A percentile compares a stretch with the other conserved stretches of the same genome.
Evolutionary conservation across 768 basidiomycete genomes (phyloP).

Genomic region (Panaeolus cyanescens): DNA sequence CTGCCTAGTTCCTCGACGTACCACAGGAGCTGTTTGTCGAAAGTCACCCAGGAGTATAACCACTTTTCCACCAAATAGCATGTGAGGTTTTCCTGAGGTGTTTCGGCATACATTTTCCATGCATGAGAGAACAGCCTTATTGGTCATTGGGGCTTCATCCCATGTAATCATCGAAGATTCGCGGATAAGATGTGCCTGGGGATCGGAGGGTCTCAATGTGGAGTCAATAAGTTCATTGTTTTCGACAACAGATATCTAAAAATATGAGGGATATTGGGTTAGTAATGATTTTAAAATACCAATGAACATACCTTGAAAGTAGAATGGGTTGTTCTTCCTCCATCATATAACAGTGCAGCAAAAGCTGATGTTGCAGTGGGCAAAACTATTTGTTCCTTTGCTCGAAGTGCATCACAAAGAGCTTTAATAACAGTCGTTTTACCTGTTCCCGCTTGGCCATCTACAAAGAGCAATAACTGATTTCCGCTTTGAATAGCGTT

Average conservation of each 20-base stretch:
- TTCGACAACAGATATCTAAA: constrained; percentile 34
- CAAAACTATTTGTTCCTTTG: constrained; percentile 27
- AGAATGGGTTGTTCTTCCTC: constrained; percentile 38
- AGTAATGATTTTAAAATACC: not conserved
- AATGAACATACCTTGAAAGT: constrained; percentile 32
- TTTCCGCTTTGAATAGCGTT: constrained; percentile 1
- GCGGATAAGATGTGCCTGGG: constrained; percentile 32
- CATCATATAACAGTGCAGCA: constrained; percentile 39
- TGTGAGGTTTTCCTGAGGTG: constrained; percentile 24
- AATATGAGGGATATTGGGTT: too few relatives aligned
- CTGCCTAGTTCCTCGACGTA: constrained; percentile 24
- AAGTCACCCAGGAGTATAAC: constrained; percentile 41
- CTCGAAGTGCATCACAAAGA: constrained; percentile 31
- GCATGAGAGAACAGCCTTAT: constrained; percentile 31
- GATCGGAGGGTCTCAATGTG: constrained; percentile 22
- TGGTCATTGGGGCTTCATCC: constrained; percentile 47
- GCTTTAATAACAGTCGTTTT: constrained; percentile 39
- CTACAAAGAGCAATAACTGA: constrained; percentile 30
- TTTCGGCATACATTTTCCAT: constrained; percentile 33
- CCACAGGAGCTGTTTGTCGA: constrained; percentile 40
- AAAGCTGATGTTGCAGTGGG: constrained; percentile 40
- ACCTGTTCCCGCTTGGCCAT: constrained; percentile 42
- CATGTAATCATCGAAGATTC: constrained; percentile 33
- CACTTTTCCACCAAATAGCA: constrained; percentile 38
- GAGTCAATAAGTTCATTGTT: constrained; percentile 31